Evolutionary conservation across 768 basidiomycete genomes (phyloP).

Genomic region (Tephrocybe rancida): DNA sequence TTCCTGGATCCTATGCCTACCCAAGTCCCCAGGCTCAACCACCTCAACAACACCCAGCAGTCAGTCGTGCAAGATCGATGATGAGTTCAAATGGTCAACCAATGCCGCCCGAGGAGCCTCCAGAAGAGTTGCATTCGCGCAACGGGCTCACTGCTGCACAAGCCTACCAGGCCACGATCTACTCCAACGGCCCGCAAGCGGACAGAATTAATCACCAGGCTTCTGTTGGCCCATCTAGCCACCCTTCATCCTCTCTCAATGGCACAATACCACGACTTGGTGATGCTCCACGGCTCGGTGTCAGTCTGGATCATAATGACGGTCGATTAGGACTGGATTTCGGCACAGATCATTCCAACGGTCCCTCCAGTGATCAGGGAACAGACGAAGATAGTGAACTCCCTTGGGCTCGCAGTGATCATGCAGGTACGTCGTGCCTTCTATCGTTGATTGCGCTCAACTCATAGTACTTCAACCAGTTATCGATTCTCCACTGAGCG

Average conservation of each 20-base stretch:
- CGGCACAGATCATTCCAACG: conserved; percentile 21
- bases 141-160: conserved; percentile 75
- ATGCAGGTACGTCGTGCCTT: conserved; percentile 39
- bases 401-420: conserved; percentile 54
- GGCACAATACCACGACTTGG: conserved; percentile 21
- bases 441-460: background rate
- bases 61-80: conserved; percentile 53
- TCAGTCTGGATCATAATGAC: conserved; percentile 55
- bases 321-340: conserved; percentile 65
- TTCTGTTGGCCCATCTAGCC: conserved; percentile 29
- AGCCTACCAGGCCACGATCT: conserved; percentile 79
- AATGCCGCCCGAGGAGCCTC: conserved; percentile 49
- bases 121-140: conserved; percentile 48
- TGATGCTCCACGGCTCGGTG: conserved; percentile 38
- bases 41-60: conserved; percentile 30
- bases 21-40: conserved; percentile 35
- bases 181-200: conserved; percentile 43
- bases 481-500: conserved; percentile 13
- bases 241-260: conserved; percentile 24
- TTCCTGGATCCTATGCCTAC: conserved; percentile 25
- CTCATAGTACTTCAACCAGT: background rate
- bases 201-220: conserved; percentile 28
- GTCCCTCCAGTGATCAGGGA: conserved; percentile 40
- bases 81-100: conserved; percentile 48
- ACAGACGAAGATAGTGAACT: conserved; percentile 57